Evolutionary conservation across 2,329 filamentous ascomycete species (phyloP).

Genomic region (Pseudogymnoascus sp.): DNA sequence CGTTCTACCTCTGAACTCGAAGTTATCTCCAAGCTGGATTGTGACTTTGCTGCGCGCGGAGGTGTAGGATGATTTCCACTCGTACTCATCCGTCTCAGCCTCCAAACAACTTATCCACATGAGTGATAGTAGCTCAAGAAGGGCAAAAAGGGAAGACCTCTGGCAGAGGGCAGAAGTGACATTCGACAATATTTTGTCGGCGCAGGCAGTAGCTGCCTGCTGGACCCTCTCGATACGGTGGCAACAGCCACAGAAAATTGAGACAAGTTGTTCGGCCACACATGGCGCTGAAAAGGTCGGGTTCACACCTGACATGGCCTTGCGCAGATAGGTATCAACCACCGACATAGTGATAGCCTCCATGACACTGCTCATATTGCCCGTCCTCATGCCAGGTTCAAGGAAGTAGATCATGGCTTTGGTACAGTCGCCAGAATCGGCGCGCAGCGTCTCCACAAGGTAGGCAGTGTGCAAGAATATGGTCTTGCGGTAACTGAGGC

Average conservation of each 20-base stretch:
- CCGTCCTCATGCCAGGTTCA: constrained; percentile 71
- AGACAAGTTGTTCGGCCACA: constrained; percentile 78
- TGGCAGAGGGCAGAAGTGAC: constrained; percentile 88
- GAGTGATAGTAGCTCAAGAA: constrained; percentile 83
- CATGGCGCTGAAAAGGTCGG: constrained; percentile 83
- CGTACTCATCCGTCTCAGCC: constrained; percentile 87
- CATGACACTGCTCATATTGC: constrained; percentile 57
- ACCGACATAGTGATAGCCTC: constrained; percentile 58
- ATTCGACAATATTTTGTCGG: constrained; percentile 74
- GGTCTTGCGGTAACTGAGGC: constrained; percentile 78
- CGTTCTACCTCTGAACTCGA: constrained; percentile 70
- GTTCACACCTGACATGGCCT: constrained; percentile 61
- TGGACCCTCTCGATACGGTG: constrained; percentile 90
- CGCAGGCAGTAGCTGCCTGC: constrained; percentile 72
- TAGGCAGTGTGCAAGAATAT: constrained; percentile 90
- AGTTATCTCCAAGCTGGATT: constrained; percentile 90
- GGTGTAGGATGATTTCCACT: constrained; percentile 72
- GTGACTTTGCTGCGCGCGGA: constrained; percentile 71
- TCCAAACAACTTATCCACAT: constrained; percentile 96
- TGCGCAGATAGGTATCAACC: constrained; percentile 70
- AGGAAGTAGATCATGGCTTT: constrained; percentile 86
- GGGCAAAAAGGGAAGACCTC: constrained; percentile 79
- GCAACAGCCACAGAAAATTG: constrained; percentile 81
- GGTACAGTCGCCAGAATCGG: constrained; percentile 80
- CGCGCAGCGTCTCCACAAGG: constrained; percentile 79